Percentiles rank a stretch among this genome's conserved stretches.
Conservation (phyloP, 306 rosid species). For the Ormosia semicastrata region DNA sequence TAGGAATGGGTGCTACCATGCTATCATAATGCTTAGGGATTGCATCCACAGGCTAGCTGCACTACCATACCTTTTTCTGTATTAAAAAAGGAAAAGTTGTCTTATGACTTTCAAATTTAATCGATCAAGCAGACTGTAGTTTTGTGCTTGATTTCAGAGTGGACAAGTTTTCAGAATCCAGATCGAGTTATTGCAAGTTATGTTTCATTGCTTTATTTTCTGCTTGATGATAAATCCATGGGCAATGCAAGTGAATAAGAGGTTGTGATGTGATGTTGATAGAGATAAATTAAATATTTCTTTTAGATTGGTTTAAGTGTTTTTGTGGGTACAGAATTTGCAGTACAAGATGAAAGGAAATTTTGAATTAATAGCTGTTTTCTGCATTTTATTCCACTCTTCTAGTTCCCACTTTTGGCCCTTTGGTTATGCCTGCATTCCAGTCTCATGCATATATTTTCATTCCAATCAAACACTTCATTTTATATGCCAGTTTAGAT, state of each 20-base stretch:
- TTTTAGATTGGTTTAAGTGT: not conserved
- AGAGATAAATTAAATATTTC: not conserved
- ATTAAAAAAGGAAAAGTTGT: not conserved
- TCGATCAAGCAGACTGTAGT: not conserved
- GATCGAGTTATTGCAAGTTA: not conserved
- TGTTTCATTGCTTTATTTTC: not conserved
- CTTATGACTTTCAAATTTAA: not conserved
- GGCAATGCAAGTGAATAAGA: not conserved
- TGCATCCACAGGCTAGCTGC: not conserved
- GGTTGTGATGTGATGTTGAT: not conserved
- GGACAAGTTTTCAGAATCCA: not conserved
- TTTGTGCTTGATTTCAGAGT: slow-evolving; percentile 1
- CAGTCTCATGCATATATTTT: not conserved
- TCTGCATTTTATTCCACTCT: not conserved
- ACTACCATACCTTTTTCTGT: not conserved
- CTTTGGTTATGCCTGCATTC: not conserved
- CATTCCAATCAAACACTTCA: not conserved
- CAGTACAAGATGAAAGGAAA: not conserved
- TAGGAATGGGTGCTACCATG: not conserved
- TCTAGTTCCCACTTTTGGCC: not conserved
- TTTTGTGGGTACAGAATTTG: not conserved
- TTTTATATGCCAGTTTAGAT: not conserved
- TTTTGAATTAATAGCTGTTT: not conserved
- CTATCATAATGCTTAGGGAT: not conserved
- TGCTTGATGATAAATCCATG: not conserved